Evolutionary conservation across 495 filamentous ascomycete genomes (phyloP), one percentile per base, ranked within the genome.

Genomic region (Xylaria palmicola): DNA sequence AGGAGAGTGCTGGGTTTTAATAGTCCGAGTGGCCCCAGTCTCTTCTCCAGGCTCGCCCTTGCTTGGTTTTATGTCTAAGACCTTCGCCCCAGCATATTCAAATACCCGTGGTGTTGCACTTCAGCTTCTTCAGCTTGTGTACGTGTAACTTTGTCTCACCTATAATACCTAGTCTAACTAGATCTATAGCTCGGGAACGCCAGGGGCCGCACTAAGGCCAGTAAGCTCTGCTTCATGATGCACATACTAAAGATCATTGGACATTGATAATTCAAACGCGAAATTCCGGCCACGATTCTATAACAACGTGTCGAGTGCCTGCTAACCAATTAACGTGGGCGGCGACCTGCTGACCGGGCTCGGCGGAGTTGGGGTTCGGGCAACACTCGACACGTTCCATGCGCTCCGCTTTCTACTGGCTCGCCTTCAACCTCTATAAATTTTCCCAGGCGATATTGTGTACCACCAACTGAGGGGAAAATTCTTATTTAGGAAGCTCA

Each of bases 401-500:
- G 53, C 30, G 13, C 12, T 44, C 15, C 53, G 1, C 0, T 56
- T 56, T 44, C 53, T 44, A 56, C 53, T 56, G 53, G 53, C 39
- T 41, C 53, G 17, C 32, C 37, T 7, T 44, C 17, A 6, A 22
- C 34, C 17, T 20, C 37, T 10, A 6, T 6, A 27, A 17, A 17
- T n/a, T 4, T 0, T 15, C 24, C 43, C 52, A 7, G 20, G 29
- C 37, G 30, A 55, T 43, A 27, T 17, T 20, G 9, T 20, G 52
- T 22, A 44, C 22, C n/a, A 56, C 53, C 17, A 56, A 19, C 24
- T 24, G 6, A 54, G 37, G 37, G 27, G 53, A 13, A 44, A 51
- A n/a, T 43, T 8, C 53, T 56, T n/a, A 24, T 56, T 56, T 44
- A 39, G 53, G 53, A 56, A 56, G 53, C 39, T 56, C 53, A 8